A percentile compares a stretch with the other conserved stretches of the same genome.
These are phyloP conservation scores for Talaromyces sp. DNA, from an alignment of 2,329 filamentous ascomycete genomes.

Conservation along the genomic window DNA sequence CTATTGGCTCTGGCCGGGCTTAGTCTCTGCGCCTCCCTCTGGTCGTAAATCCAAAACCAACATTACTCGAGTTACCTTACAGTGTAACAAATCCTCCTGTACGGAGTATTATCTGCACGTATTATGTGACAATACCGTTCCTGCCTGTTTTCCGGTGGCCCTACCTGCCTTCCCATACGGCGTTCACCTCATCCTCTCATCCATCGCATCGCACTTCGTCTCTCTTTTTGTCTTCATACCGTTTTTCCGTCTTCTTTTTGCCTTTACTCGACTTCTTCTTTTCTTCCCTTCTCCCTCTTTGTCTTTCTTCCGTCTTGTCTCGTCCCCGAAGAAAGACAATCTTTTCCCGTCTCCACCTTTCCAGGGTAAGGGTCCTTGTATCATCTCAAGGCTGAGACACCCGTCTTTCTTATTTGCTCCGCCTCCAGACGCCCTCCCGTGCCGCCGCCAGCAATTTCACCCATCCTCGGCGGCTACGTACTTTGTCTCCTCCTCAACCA, in stretches of 20 bases:
- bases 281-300: conserved; percentile 12
- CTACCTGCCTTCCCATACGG: conserved; percentile 8
- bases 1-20: not conserved
- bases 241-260: conserved; percentile 19
- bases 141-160: not conserved
- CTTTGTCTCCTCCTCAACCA: conserved; percentile 7
- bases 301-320: not conserved
- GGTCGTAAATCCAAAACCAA: conserved; percentile 15
- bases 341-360: conserved; percentile 10
- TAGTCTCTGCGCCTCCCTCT: conserved; percentile 16
- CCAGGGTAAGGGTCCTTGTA: conserved; percentile 15
- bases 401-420: conserved; percentile 19
- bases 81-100: not conserved
- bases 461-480: conserved; percentile 19
- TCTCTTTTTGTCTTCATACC: not conserved
- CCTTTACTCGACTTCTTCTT: conserved; percentile 21
- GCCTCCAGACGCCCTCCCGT: conserved; percentile 19
- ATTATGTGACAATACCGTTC: conserved; percentile 18
- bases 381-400: conserved; percentile 19
- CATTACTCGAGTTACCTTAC: not conserved
- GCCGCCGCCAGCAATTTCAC: conserved; percentile 7
- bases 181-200: not conserved
- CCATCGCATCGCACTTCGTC: not conserved
- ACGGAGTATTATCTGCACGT: conserved; percentile 4
- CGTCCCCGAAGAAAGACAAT: not conserved